These are phyloP conservation scores for Clausena lansium DNA, from an alignment of 345 rosid species.

Conservation along the genomic window DNA sequence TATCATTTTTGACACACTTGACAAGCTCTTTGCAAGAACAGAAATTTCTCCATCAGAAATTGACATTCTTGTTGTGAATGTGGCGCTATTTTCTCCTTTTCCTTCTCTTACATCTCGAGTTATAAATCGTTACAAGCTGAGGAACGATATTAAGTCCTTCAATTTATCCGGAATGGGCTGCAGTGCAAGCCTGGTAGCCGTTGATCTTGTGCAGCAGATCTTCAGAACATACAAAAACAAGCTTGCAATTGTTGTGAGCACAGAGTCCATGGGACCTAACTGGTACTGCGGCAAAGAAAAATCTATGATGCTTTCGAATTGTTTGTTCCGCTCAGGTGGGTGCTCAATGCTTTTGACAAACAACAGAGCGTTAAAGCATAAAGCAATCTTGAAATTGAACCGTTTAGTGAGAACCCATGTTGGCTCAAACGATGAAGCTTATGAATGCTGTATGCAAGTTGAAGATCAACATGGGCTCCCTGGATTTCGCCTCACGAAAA, in stretches of 20 bases:
- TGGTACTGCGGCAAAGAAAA: slow-evolving; percentile 78
- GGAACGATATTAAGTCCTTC: slow-evolving; percentile 52
- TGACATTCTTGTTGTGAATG: slow-evolving; percentile 63
- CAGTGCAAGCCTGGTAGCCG: slow-evolving; percentile 53
- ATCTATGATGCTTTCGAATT: slow-evolving; percentile 77
- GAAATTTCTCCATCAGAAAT: slow-evolving; percentile 51
- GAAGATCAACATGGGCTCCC: slow-evolving; percentile 54
- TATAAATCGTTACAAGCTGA: slow-evolving; percentile 66
- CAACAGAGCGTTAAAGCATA: slow-evolving; percentile 34
- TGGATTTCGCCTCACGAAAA: slow-evolving; percentile 53
- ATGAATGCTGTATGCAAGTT: slow-evolving; percentile 53
- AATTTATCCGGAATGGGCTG: slow-evolving; percentile 77
- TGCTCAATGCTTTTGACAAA: slow-evolving; percentile 72
- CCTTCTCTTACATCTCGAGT: slow-evolving; percentile 68
- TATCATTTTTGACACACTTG: slow-evolving; percentile 53
- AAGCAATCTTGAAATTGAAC: slow-evolving; percentile 49
- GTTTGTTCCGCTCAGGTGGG: slow-evolving; percentile 71
- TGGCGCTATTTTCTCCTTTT: slow-evolving; percentile 57
- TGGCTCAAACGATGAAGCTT: slow-evolving; percentile 62
- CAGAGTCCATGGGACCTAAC: slow-evolving; percentile 64
- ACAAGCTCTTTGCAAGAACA: slow-evolving; percentile 47
- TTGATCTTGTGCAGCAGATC: slow-evolving; percentile 47
- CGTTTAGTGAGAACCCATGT: slow-evolving; percentile 47
- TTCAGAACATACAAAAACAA: slow-evolving; percentile 43
- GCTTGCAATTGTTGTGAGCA: slow-evolving; percentile 67